Conservation (phyloP, 2,329 filamentous ascomycete genomes). For the Myriosclerotinia duriaeana region DNA sequence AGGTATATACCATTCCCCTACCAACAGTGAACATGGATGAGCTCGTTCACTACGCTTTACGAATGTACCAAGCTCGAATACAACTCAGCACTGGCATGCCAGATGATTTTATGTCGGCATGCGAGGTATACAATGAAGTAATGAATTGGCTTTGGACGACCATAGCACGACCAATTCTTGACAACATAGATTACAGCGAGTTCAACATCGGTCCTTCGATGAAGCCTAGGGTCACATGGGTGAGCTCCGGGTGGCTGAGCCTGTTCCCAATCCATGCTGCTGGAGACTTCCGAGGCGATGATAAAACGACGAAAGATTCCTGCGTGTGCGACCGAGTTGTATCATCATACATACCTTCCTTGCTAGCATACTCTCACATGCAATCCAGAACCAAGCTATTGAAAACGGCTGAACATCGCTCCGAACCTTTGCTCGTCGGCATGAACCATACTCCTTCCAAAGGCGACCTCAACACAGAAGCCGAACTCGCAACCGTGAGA, state of each 20-base stretch:
- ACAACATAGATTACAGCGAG: not conserved
- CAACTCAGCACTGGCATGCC: not conserved
- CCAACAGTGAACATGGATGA: not conserved
- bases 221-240: not conserved
- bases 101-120: not conserved
- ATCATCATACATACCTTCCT: not conserved
- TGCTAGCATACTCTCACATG: not conserved
- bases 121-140: no score
- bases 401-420: not conserved
- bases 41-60: not conserved
- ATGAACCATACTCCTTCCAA: not conserved
- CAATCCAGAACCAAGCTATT: not conserved
- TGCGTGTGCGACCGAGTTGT: not conserved
- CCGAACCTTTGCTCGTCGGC: not conserved
- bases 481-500: not conserved
- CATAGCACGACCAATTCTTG: not conserved
- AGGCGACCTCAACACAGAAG: not conserved
- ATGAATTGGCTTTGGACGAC: not conserved
- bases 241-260: not conserved
- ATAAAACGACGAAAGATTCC: not conserved
- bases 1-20: not conserved
- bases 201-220: not conserved
- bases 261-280: not conserved
- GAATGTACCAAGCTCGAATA: not conserved
- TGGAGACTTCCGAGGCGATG: not conserved